Conservation (phyloP, 305 asterid species). For the Fraxinus sp. region DNA sequence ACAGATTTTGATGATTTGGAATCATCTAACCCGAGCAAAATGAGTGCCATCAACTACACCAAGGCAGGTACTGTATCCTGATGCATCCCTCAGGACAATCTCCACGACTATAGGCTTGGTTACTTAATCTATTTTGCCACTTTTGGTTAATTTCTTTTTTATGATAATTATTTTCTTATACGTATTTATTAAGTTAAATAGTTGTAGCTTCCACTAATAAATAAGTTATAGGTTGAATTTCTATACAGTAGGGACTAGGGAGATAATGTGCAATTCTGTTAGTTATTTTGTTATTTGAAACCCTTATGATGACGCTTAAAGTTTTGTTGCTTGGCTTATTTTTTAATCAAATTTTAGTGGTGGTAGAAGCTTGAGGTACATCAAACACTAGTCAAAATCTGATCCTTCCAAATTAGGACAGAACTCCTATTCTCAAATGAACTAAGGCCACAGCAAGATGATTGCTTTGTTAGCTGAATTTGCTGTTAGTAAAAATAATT, state of each 20-base stretch:
- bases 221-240: background rate
- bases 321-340: background rate
- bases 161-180: conserved; percentile 4
- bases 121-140: conserved; percentile 6
- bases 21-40: conserved; percentile 55
- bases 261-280: background rate
- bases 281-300: background rate
- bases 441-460: conserved; percentile 5
- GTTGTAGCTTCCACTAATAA: conserved; percentile 8
- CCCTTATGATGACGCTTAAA: conserved; percentile 7
- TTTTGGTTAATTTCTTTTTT: background rate
- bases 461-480: conserved; percentile 8
- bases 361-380: conserved; percentile 15
- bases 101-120: conserved; percentile 11
- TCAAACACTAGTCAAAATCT: background rate
- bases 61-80: conserved; percentile 83
- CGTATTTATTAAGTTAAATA: conserved; percentile 4
- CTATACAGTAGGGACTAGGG: background rate
- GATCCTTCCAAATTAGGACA: background rate
- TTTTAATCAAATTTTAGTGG: conserved; percentile 3
- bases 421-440: background rate
- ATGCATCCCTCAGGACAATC: conserved; percentile 25
- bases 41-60: conserved; percentile 69
- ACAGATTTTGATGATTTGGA: conserved; percentile 79
- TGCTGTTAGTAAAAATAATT: background rate